phyloP scores from a whole-genome alignment of 805 yeast species.

The Metschnikowia dekortorum region DNA sequence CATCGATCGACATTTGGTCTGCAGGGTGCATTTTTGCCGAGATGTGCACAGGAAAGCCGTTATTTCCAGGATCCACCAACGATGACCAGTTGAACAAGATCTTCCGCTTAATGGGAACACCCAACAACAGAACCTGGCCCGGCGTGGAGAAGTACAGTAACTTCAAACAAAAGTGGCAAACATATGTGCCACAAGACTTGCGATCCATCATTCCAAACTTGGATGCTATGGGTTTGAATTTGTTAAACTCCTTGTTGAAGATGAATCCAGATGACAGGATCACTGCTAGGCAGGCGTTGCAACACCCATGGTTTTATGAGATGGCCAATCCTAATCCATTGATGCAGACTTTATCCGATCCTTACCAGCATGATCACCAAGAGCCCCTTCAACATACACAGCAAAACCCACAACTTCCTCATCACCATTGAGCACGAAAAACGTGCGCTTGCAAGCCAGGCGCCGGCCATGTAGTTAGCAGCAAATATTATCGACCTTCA shows the following conservation, averaged over 20 bases:
- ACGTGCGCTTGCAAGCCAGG: constrained; percentile 1
- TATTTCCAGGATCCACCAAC: constrained; percentile 93
- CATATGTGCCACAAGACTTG: constrained; percentile 86
- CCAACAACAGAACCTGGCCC: constrained; percentile 95
- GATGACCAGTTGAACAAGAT: constrained; percentile 92
- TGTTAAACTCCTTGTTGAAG: constrained; percentile 55
- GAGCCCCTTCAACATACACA: constrained; percentile 1
- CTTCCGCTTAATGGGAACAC: constrained; percentile 93
- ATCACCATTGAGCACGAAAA: background rate
- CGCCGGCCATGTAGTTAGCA: background rate
- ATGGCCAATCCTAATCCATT: constrained; percentile 43
- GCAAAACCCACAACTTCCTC: constrained; percentile 2
- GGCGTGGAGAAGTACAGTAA: constrained; percentile 90
- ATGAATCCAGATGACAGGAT: constrained; percentile 60
- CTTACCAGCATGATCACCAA: constrained; percentile 19
- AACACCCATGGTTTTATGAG: constrained; percentile 81
- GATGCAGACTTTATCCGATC: constrained; percentile 30
- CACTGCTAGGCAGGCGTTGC: constrained; percentile 57
- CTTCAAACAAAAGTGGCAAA: constrained; percentile 76
- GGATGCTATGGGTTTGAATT: constrained; percentile 65
- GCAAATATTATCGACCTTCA: background rate
- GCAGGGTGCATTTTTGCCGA: constrained; percentile 98
- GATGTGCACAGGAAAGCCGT: constrained; percentile 96
- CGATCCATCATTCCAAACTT: constrained; percentile 61
- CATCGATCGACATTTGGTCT: constrained; percentile 98